A percentile compares a stretch with the other conserved stretches of the same genome.
Conservation (phyloP, 768 basidiomycete species). For the Lentinus brumalis region DNA sequence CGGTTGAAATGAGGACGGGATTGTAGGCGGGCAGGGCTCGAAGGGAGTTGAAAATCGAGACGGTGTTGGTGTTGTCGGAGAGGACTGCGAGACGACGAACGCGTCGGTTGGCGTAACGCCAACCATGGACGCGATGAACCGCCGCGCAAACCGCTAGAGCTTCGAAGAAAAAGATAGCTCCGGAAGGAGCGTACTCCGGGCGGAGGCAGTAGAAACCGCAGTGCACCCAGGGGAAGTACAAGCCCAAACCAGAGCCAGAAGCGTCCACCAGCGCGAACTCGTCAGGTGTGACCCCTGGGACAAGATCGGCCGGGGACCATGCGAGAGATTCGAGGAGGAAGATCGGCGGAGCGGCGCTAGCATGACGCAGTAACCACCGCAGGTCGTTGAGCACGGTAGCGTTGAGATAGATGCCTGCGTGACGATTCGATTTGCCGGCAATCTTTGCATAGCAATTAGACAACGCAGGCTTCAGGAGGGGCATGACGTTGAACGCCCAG, state of each 20-base stretch:
- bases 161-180: constrained; percentile 10
- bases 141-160: constrained; percentile 4
- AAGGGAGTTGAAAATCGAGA: constrained; percentile 28
- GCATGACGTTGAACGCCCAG: constrained; percentile 42
- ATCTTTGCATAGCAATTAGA: constrained; percentile 35
- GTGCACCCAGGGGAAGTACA: too few species aligned
- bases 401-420: constrained; percentile 32
- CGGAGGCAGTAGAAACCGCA: constrained; percentile 1
- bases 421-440: constrained; percentile 19
- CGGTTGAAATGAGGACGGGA: constrained; percentile 15
- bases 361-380: constrained; percentile 34
- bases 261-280: too few species aligned
- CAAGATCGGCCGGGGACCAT: constrained; percentile 15
- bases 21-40: constrained; percentile 15
- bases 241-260: too few species aligned
- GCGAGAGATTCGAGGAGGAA: not conserved
- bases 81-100: not conserved
- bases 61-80: constrained; percentile 31
- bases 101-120: not conserved
- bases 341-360: constrained; percentile 25
- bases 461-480: constrained; percentile 32
- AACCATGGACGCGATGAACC: not conserved
- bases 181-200: not conserved
- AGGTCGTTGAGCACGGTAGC: constrained; percentile 30
- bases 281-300: not conserved